Conservation (phyloP, 257 asterid species). For the Phtheirospermum japonicum region DNA sequence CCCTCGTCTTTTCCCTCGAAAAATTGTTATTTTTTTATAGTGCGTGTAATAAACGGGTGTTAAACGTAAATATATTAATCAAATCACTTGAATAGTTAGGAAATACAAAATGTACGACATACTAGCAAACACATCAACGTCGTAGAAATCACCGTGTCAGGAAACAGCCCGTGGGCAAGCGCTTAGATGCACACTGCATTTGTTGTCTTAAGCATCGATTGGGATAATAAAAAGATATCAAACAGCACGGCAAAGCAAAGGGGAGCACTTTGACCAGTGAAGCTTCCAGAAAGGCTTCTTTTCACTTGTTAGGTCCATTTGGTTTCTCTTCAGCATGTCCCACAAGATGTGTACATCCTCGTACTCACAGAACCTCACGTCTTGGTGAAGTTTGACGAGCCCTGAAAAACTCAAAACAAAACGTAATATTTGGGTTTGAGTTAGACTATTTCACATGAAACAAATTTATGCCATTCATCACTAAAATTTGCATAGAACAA, state of each 20-base stretch:
- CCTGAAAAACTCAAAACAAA: constrained; percentile 30
- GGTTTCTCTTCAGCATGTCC: constrained; percentile 52
- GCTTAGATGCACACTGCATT: not conserved
- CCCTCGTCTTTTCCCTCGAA: too few species aligned
- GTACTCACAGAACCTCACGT: constrained; percentile 51
- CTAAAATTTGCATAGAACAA: too few species aligned
- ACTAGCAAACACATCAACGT: too few species aligned
- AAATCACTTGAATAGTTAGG: too few species aligned
- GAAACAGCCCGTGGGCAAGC: too few species aligned
- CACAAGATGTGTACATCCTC: constrained; percentile 68
- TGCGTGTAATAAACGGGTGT: too few species aligned
- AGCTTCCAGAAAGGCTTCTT: constrained; percentile 34
- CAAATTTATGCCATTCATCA: too few species aligned
- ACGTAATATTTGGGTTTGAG: too few species aligned
- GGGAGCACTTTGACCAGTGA: constrained; percentile 41
- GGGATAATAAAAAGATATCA: constrained; percentile 15
- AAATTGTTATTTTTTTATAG: too few species aligned
- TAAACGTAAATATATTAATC: too few species aligned
- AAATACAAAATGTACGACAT: too few species aligned
- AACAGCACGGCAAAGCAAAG: constrained; percentile 36
- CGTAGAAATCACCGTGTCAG: too few species aligned
- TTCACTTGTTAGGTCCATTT: constrained; percentile 23
- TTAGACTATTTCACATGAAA: not conserved
- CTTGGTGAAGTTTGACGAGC: constrained; percentile 38
- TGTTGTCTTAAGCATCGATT: not conserved